Evolutionary conservation across 768 basidiomycete species (phyloP), one percentile per base, ranked within the genome.

Genomic region (Boletus patriciae): DNA sequence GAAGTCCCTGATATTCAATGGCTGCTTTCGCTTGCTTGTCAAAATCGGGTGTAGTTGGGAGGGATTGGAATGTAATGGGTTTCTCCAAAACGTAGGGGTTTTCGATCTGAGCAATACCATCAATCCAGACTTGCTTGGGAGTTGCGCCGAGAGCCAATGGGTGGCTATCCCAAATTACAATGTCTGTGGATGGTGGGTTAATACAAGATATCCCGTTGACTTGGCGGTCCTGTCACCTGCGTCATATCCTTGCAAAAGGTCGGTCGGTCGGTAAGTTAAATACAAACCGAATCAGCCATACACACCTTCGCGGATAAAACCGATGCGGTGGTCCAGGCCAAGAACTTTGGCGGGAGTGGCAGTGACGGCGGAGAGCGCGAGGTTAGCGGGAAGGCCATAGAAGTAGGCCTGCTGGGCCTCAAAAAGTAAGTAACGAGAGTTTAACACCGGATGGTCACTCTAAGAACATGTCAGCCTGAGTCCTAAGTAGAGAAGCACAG

Each of bases 51-150:
- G 79, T 78, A 4, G 70, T 61, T 11, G 87, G 85, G 7, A 78
- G 59, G 6, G 58, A 51, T 62, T 93, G 90, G 58, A 82, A 70
- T 8, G 69, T 53, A 2, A 59, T 46, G 0, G 87, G 83, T 66
- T 95, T 94, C 48, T 72, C 46, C 38, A 78, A 67, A 18, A 80
- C 68, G 60, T 77, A 67, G 3, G 85, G 78, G 3, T 71, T 65
- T 44, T 74, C 64, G 3, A 88, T 63, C 63, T 95, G 92, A 1
- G 87, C 66, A 47, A 94, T 87, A 4, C 92, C 93, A 64, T 95
- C 92, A 57, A 94, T 90, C 73, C 80, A 92, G 10, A 91, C 89
- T 74, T 93, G 90, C 48, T 79, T 77, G 5, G 91, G 91, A 0
- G 90, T 85, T 21, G 90, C 89, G 21, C 89, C 89, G 12, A 94